A percentile compares a stretch with the other conserved stretches of the same genome.
Conservation (phyloP, 257 asterid genomes). For the Solanum paucissectum region DNA sequence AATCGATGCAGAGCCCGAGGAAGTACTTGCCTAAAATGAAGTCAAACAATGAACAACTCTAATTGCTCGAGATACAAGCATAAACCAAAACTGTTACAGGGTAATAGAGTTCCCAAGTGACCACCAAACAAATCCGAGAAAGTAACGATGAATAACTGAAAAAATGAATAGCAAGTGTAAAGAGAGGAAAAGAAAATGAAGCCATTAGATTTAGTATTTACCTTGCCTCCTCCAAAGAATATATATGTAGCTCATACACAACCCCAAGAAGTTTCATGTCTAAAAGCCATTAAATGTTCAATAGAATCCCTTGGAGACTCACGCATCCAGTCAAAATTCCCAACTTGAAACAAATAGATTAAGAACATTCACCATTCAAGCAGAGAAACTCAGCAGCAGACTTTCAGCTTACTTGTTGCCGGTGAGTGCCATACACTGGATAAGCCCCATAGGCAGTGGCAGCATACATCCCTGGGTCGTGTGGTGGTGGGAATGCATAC, state of each 20-base stretch:
- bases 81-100: conserved; percentile 47
- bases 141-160: neutral
- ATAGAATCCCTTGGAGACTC: conserved; percentile 25
- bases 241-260: conserved; percentile 79
- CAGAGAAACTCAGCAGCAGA: neutral
- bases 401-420: conserved; percentile 75
- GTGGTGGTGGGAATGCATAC: conserved; percentile 49
- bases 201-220: conserved; percentile 18
- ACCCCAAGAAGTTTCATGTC: conserved; percentile 39
- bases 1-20: neutral
- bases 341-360: conserved; percentile 11
- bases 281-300: conserved; percentile 29
- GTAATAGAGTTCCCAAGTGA: neutral
- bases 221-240: conserved; percentile 93
- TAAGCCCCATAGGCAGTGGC: conserved; percentile 78
- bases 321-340: conserved; percentile 57
- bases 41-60: conserved; percentile 99
- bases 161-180: neutral
- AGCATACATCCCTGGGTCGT: conserved; percentile 64
- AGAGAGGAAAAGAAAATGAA: neutral
- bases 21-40: conserved; percentile 74
- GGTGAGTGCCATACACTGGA: conserved; percentile 72
- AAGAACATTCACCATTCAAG: conserved; percentile 2
- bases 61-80: conserved; percentile 73
- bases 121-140: neutral